Evolutionary conservation across 257 asterid genomes (phyloP), one percentile per base, ranked within the genome.

Genomic region (Rehmannia glutinosa): DNA sequence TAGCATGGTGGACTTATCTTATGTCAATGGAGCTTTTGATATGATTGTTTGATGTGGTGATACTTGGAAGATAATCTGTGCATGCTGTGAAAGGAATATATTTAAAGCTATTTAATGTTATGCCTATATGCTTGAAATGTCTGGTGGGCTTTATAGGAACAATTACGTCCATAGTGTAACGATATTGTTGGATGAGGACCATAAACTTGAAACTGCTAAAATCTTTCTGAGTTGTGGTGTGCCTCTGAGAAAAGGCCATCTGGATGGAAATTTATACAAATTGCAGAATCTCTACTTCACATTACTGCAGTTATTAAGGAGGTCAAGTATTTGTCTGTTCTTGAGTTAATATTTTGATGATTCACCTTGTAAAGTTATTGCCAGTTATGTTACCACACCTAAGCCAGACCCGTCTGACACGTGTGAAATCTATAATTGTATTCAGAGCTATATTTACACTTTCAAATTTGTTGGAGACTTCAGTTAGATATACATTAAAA

Each of bases 241-340:
- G 52, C 52, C 51, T 61, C 23, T 13, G 25, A 65, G 50, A 50
- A 28, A 65, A 49, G 23, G 17, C 2, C 42, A 47, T 33, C 5
- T 7, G 10, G 33, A 51, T 9, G 28, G 45, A 43, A 15, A n/a
- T n/a, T n/a, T 23, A 8, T 16, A 27, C 12, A 38, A 60, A 39
- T 19, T 62, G 43, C 33, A 16, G 21, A 61, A 42, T 32, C 38
- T 51, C 19, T 35, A 21, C 62, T 66, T 66, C 39, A 21, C 41
- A 38, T 66, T 65, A 8, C 39, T 62, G 50, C 61, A 35, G 61
- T 28, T 51, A 65, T 52, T 19, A 50, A 35, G 42, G 61, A 50
- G 50, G 16, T 16, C 5, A 4, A 32, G 58, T 50, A 23, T 35
- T 25, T 54, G 33, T 9, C 38, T 11, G 51, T 19, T 20, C 23